Base-by-base conservation (phyloP, 495 filamentous ascomycete genomes). In the Neurospora tetraspora region DNA sequence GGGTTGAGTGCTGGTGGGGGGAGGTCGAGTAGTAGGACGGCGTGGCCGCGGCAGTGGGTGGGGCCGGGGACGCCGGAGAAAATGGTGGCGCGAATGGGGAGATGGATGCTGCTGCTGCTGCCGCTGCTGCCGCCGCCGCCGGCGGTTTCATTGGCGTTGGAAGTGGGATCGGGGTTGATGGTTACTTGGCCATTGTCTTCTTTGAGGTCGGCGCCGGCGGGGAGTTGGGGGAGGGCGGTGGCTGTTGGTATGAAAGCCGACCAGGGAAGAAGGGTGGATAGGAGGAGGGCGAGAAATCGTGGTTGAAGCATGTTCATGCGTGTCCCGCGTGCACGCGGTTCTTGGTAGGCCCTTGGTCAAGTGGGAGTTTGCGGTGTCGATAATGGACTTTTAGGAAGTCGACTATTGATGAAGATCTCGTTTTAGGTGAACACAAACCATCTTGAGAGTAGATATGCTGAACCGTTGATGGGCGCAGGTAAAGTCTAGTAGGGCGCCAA, bases 1-100 rank as follows among this genome's bases (percentile, higher is more conserved):
- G 40, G 6, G 5, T n/a, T n/a, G n/a, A 45, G 43, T n/a, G n/a
- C 18, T 45, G 80, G 78, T 18, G 74, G 77, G 3, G 80, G 75
- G 2, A 82, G 69, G 37, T 68, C 69, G 47, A 84, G 45, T 3
- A 70, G 70, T 37, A 77, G 42, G 59, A 83, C 73, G 23, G 77
- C 73, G 42, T 36, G 71, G 9, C 83, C 83, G 65, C 81, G 80
- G 53, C 83, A 83, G 47, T 74, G 69, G 20, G 77, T 80, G 1
- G 82, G 80, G 2, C 82, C 82, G 1, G 80, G 82, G n/a, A 78
- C 70, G 5, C 79, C 76, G n/a, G 78, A 77, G 74, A 82, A 83
- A 69, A 84, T 73, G 23, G 79, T 73, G 2, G 79, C 80, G 0
- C 75, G 74, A n/a, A n/a, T n/a, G n/a, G n/a, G n/a, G n/a, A n/a